Evolutionary conservation across 2,329 filamentous ascomycete genomes (phyloP).

Genomic region (Fusarium sp.): DNA sequence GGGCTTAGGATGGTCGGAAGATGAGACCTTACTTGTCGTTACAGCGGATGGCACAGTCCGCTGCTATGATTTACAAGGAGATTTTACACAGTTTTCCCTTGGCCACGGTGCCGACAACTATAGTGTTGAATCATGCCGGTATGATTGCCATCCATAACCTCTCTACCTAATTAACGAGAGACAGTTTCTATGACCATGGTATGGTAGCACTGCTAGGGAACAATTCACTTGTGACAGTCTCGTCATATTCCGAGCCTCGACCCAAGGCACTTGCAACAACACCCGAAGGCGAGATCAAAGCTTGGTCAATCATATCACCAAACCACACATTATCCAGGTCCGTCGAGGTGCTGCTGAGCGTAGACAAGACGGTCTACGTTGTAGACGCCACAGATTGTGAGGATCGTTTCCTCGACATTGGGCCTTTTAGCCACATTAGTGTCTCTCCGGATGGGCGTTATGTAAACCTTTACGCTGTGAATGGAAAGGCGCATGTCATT

Average conservation of each 20-base stretch:
- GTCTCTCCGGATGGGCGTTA: conserved; percentile 93
- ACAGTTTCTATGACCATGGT: conserved; percentile 84
- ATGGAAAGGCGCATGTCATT: conserved; percentile 90
- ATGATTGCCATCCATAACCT: conserved; percentile 16
- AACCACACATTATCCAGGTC: conserved; percentile 89
- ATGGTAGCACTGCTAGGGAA: conserved; percentile 92
- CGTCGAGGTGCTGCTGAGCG: conserved; percentile 90
- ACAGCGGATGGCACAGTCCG: conserved; percentile 90
- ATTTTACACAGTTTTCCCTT: conserved; percentile 93
- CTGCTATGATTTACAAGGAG: conserved; percentile 91
- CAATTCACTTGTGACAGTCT: conserved; percentile 87
- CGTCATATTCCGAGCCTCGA: conserved; percentile 88
- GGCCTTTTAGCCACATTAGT: conserved; percentile 89
- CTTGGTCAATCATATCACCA: conserved; percentile 90
- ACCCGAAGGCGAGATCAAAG: conserved; percentile 81
- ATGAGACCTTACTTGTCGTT: conserved; percentile 89
- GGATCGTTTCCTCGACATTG: conserved; percentile 89
- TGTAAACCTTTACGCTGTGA: conserved; percentile 85
- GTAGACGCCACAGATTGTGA: conserved; percentile 91
- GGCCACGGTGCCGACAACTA: conserved; percentile 90
- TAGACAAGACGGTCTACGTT: conserved; percentile 84
- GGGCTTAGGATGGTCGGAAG: conserved; percentile 94
- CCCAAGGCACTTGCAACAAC: conserved; percentile 82
- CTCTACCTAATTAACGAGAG: conserved; percentile 21
- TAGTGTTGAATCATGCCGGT: conserved; percentile 85